Evolutionary conservation across 495 filamentous ascomycete species (phyloP), one percentile per base, ranked within the genome.

Genomic region (Aspergillus affinis): DNA sequence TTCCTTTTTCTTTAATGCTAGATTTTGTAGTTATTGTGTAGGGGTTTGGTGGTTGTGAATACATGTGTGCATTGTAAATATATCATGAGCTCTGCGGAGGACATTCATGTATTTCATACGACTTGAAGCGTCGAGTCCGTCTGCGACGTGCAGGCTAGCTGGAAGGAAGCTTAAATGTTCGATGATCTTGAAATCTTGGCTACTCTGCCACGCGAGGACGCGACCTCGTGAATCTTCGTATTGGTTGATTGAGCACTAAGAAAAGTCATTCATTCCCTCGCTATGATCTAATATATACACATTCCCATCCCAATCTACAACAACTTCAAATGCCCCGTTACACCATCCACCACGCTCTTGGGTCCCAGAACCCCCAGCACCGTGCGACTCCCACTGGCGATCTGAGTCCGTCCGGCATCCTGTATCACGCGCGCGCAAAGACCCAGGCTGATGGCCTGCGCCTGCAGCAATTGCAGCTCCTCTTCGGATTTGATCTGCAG

Each of bases 401-500:
- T 96, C 85, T 98, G 95, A 30, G 94, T 98, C 57, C 94, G 82
- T 26, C 94, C 94, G n/a, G 94, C 94, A 81, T 98, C 94, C 65
- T 89, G 85, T 52, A 98, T 91, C 32, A 96, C 86, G 71, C 90
- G 86, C 49, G 94, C 89, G 55, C 91, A 93, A 44, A 98, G 75
- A 3, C 93, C 94, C 55, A 97, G 68, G 67, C 88, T 91, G 49
- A 90, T 79, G 10, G 94, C 93, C 73, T 86, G 85, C 23, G 85
- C 90, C 75, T 91, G 86, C 61, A 97, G 73, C 62, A 84, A 75
- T 56, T 88, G 67, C 72, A 98, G 68, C 71, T 96, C 91, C 51
- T 93, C 92, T 74, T 97, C 89, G 44, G 75, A 80, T 69, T 91
- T 91, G 32, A 85, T 80, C 73, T 96, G 91, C 57, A 98, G 75